These are phyloP conservation scores for Microbotryum silenes-acaulis DNA, from an alignment of 1,284 basidiomycete genomes.

Conservation along the genomic window DNA sequence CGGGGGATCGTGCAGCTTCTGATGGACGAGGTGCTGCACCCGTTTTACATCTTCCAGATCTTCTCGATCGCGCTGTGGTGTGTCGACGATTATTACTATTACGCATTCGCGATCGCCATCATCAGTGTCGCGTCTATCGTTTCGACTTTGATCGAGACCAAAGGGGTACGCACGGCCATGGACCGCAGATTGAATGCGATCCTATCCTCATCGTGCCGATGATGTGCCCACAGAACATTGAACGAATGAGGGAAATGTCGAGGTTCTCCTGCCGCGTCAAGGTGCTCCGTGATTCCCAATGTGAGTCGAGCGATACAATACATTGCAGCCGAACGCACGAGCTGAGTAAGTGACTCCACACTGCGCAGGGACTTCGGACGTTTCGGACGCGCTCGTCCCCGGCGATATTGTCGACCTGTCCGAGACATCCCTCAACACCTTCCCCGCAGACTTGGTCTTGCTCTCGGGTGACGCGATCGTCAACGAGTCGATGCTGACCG, in stretches of 20 bases:
- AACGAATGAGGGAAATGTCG: conserved; percentile 94
- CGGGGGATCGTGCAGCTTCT: conserved; percentile 76
- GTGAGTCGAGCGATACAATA: conserved; percentile 46
- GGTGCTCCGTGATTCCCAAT: conserved; percentile 63
- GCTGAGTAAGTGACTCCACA: conserved; percentile 10
- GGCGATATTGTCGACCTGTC: conserved; percentile 90
- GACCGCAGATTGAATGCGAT: not conserved
- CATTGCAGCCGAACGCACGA: not conserved
- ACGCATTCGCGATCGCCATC: conserved; percentile 92
- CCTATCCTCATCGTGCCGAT: too few species aligned
- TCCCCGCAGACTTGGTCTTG: conserved; percentile 88
- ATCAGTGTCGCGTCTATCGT: conserved; percentile 81
- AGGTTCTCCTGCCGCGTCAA: conserved; percentile 75
- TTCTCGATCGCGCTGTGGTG: conserved; percentile 92
- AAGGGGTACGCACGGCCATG: conserved; percentile 46
- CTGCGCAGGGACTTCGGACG: conserved; percentile 56
- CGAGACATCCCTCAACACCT: conserved; percentile 60
- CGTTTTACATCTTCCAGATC: conserved; percentile 97
- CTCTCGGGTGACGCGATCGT: conserved; percentile 94
- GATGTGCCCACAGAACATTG: conserved; percentile 58
- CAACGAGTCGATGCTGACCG: conserved; percentile 97
- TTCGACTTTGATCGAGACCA: conserved; percentile 86
- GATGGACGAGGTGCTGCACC: conserved; percentile 90
- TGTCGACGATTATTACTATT: conserved; percentile 72
- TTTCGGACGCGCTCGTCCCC: conserved; percentile 77